Evolutionary conservation across 352 stramenopile genomes (phyloP).

Genomic region (Phytophthora cryptogea): DNA sequence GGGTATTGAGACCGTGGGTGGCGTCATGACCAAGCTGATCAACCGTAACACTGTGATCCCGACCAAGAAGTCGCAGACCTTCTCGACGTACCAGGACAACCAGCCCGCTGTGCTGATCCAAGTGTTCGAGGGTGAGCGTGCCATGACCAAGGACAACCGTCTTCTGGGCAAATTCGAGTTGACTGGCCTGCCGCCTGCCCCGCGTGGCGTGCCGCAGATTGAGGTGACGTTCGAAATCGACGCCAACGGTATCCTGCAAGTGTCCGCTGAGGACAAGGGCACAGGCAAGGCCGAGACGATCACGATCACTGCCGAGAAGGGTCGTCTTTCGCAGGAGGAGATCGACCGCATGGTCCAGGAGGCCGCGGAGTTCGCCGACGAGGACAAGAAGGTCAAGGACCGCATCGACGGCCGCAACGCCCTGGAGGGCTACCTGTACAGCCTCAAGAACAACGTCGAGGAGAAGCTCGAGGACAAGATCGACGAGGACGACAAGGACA

Average conservation of each 20-base stretch:
- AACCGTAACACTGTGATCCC: conserved; percentile 98
- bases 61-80: conserved; percentile 98
- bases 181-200: conserved; percentile 96
- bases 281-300: conserved; percentile 98
- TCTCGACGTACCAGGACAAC: conserved; percentile 99
- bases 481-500: conserved; percentile 93
- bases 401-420: conserved; percentile 96
- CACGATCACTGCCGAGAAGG: conserved; percentile 99
- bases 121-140: conserved; percentile 99
- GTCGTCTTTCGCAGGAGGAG: conserved; percentile 97
- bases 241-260: conserved; percentile 99
- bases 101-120: conserved; percentile 90
- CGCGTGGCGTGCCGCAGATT: conserved; percentile 98
- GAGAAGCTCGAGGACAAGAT: conserved; percentile 97
- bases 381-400: conserved; percentile 98
- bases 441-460: conserved; percentile 94
- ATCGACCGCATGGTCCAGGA: conserved; percentile 99
- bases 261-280: conserved; percentile 98
- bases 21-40: conserved; percentile 99
- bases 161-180: conserved; percentile 99
- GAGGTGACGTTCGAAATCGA: conserved; percentile 99
- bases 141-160: conserved; percentile 99
- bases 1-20: conserved; percentile 98
- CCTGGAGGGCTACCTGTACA: conserved; percentile 98
- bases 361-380: conserved; percentile 98